Evolutionary conservation across 306 rosid species (phyloP), one percentile per base, ranked within the genome.

Genomic region (Abrus precatorius): DNA sequence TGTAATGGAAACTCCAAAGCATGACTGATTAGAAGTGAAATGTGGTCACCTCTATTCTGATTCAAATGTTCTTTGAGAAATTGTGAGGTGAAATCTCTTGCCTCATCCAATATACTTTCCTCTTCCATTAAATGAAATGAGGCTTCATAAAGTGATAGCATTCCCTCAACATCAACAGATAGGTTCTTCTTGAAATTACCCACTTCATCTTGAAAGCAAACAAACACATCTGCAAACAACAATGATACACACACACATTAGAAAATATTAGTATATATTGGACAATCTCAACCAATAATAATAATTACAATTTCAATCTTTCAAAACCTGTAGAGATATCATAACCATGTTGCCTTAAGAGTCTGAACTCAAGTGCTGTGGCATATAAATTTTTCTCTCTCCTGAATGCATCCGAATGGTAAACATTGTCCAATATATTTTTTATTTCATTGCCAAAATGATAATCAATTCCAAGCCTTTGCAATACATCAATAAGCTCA

Each of bases 1-100:
- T 52, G 76, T 33, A 71, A 29, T 52, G 76, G 62, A 33, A 7
- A 9, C 9, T 70, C 75, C 32, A 48, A 32, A 48, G 75, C 75
- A 70, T 49, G 75, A 14, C 3, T 66, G 6, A 47, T 5, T 34
- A 33, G 13, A 69, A 69, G 45, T 49, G 45, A 48, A 3, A 13
- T 6, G 9, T 48, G 59, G 6, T 30, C 4, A 69, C 3, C 44
- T 5, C 12, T 9, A 30, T 69, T 47, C 14, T 44, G 9, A 5
- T 40, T 40, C 50, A 64, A 40, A 64, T 40, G 40, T 0, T 40
- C 49, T 40, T n/a, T 40, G 7, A 64, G 70, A 40, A 64, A 38
- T 4, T 64, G 5, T 40, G 50, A 2, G 2, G 50, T 64, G 33
- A 64, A 38, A 40, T 40, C 32, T 64, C 48, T 63, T 63, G 45